Base-by-base conservation (phyloP, 257 asterid genomes). In the Jacaranda mimosifolia region DNA sequence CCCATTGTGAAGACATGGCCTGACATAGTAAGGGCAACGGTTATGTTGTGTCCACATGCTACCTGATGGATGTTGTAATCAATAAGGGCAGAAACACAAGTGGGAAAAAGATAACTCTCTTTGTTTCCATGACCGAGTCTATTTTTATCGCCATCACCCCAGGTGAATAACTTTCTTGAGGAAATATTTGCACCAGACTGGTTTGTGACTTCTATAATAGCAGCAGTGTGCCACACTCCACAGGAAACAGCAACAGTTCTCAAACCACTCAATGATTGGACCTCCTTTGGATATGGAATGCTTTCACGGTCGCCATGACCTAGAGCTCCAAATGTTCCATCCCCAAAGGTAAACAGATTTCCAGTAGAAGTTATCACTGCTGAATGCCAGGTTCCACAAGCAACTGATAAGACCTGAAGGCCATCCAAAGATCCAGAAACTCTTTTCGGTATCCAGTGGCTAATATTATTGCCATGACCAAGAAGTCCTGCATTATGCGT, bases 221-320 rank as follows among this genome's bases (percentile, higher is more conserved):
- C 97, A 59, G 96, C 98, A 1, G 98, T 93, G 76, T 96, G 98
- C 97, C 97, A 96, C 13, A 89, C 83, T n/a, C 98, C 97, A 49
- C 99, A 93, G 1, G 97, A 86, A 63, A 93, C 91, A 60, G 90
- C 85, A 40, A 96, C 66, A 1, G 91, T 85, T 83, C 84, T 96
- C 17, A 91, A 72, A 36, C 98, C 98, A 32, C 82, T 72, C 83
- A 96, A 80, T 3, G 91, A 82, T 60, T 87, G 81, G 73, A 96
- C 92, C 81, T 90, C 98, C 85, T 68, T 90, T 3, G 98, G 99
- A 62, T 81, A 83, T 3, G 84, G 48, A 49, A 84, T 59, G 45
- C 87, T 91, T 73, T 85, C 91, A 3, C 92, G 90, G 63, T 91
- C 85, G 0, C 99, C 99, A 40, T 96, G 98, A 11, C 99, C 99